These are phyloP conservation scores for Hyphopichia burtonii DNA, from an alignment of 1,139 yeast genomes.

Conservation along the genomic window DNA sequence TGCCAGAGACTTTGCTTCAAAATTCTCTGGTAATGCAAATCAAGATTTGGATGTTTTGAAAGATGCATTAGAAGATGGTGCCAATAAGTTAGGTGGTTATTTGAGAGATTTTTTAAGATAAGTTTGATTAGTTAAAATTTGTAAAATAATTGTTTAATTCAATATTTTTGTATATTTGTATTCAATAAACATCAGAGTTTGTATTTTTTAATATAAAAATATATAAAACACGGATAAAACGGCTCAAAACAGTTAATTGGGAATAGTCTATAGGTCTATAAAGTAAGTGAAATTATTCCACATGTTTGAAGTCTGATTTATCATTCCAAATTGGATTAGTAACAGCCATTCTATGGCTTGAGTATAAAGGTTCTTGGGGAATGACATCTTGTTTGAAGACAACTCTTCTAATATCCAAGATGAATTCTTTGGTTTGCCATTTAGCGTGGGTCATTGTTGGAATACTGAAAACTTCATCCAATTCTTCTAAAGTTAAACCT, in stretches of 20 bases:
- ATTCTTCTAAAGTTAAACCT: conserved; percentile 66
- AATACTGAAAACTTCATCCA: conserved; percentile 68
- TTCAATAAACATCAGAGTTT: conserved; percentile 1
- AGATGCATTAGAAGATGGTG: conserved; percentile 95
- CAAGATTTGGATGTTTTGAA: conserved; percentile 86
- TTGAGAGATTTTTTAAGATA: conserved; percentile 78
- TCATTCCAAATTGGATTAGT: conserved; percentile 62
- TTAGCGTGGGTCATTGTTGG: conserved; percentile 53
- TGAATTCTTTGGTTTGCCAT: conserved; percentile 49
- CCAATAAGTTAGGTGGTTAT: conserved; percentile 79
- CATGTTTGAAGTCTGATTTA: conserved; percentile 49
- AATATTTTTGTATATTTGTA: conserved; percentile 2
- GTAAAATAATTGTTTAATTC: conserved; percentile 2
- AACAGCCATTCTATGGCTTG: conserved; percentile 57
- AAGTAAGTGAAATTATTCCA: conserved; percentile 23
- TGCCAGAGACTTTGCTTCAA: conserved; percentile 68
- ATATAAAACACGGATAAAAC: no score
- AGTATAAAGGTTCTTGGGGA: conserved; percentile 55
- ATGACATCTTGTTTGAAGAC: conserved; percentile 42
- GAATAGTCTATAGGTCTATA: background rate
- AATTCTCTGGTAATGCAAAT: conserved; percentile 71
- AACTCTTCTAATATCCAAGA: conserved; percentile 43
- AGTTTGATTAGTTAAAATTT: conserved; percentile 2
- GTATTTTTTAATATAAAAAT: no score
- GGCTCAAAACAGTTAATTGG: no score